These are phyloP conservation scores for Fusarium haematococcum DNA, from an alignment of 2,329 filamentous ascomycete species.

Conservation along the genomic window DNA sequence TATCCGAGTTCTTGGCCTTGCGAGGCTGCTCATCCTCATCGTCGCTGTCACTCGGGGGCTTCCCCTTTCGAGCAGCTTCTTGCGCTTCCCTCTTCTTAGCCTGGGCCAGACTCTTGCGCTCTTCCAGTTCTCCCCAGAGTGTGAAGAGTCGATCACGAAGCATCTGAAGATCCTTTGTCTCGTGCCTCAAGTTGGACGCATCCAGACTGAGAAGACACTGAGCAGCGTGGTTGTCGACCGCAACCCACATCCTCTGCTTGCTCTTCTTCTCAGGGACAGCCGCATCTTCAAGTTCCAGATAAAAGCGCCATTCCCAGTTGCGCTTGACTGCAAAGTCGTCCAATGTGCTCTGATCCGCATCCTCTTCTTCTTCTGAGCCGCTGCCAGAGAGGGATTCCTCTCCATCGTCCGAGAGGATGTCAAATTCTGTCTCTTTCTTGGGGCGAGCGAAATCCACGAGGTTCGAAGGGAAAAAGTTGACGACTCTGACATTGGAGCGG, in stretches of 20 bases:
- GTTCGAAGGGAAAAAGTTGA: slow-evolving; percentile 80
- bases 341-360: slow-evolving; percentile 33
- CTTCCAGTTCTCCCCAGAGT: slow-evolving; percentile 89
- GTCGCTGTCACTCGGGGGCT: slow-evolving; percentile 55
- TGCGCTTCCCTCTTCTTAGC: slow-evolving; percentile 44
- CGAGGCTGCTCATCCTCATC: slow-evolving; percentile 41
- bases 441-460: slow-evolving; percentile 77
- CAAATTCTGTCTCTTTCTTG: slow-evolving; percentile 57
- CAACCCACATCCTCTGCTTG: slow-evolving; percentile 70
- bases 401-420: slow-evolving; percentile 60
- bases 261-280: slow-evolving; percentile 46
- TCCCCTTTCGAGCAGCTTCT: slow-evolving; percentile 43
- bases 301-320: slow-evolving; percentile 87
- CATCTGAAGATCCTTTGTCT: slow-evolving; percentile 58
- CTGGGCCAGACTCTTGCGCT: slow-evolving; percentile 65
- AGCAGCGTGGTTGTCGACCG: slow-evolving; percentile 70
- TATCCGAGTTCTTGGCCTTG: background rate
- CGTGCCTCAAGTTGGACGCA: slow-evolving; percentile 66
- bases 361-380: slow-evolving; percentile 17
- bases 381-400: slow-evolving; percentile 29
- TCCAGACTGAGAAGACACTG: slow-evolving; percentile 62
- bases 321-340: slow-evolving; percentile 39
- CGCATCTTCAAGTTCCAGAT: slow-evolving; percentile 80
- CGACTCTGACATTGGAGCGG: slow-evolving; percentile 76
- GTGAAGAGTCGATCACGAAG: slow-evolving; percentile 79